Evolutionary conservation across 1,139 yeast species (phyloP).

Genomic region (Trichomonascaceae sp.): DNA sequence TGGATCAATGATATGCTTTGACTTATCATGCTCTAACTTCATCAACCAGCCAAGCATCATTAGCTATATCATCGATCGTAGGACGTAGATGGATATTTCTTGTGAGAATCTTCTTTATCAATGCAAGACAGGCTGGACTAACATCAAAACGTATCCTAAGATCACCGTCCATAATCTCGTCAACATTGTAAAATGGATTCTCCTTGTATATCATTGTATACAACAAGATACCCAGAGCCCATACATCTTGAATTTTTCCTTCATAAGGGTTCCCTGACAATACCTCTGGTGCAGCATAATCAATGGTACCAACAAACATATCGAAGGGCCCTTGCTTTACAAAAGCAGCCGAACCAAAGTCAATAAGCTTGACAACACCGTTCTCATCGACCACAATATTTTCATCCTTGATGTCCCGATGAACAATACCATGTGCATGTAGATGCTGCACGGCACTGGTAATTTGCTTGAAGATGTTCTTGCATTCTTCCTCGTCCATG

Average conservation of each 20-base stretch:
- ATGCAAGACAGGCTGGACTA: constrained; percentile 47
- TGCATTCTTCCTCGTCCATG: constrained; percentile 72
- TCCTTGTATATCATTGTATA: constrained; percentile 91
- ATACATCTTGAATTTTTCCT: constrained; percentile 91
- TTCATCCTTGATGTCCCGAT: constrained; percentile 88
- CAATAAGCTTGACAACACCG: constrained; percentile 65
- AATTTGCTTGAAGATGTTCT: constrained; percentile 71
- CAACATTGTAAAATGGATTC: constrained; percentile 91
- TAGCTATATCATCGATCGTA: constrained; percentile 59
- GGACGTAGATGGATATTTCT: constrained; percentile 64
- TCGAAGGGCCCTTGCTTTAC: constrained; percentile 89
- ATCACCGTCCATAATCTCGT: constrained; percentile 89
- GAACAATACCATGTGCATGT: constrained; percentile 45
- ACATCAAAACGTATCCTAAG: constrained; percentile 60
- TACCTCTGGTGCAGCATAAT: constrained; percentile 96
- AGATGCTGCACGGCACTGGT: constrained; percentile 72
- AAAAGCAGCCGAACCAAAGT: constrained; percentile 93
- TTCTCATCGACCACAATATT: constrained; percentile 71
- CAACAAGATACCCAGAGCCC: constrained; percentile 90
- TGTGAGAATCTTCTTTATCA: constrained; percentile 59
- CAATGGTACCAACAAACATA: constrained; percentile 94
- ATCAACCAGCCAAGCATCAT: constrained; percentile 57
- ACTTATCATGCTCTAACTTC: background rate
- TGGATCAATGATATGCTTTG: no score
- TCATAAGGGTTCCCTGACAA: constrained; percentile 80